Base-by-base conservation (phyloP, 1,139 yeast species). In the Saccharomyces hybrid region DNA sequence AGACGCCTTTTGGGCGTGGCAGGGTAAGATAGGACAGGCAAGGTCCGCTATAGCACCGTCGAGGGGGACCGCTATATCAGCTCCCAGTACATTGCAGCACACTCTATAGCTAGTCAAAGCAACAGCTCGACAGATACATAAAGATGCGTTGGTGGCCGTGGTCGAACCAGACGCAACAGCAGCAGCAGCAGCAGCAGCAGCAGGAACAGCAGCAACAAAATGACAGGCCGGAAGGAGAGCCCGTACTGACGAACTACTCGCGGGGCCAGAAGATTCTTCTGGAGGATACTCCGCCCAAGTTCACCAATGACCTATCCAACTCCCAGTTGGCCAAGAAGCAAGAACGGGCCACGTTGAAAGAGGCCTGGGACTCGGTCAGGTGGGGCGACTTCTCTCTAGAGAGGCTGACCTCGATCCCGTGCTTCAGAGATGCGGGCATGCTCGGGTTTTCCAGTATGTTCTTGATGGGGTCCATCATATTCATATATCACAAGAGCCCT, bases 371-470 rank as follows among this genome's bases (percentile, higher is more conserved):
- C 6, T 54, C 70, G 1, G 64, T 76, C 9, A 56, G 65, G 2
- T 47, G 63, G 41, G 72, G 75, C 0, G 95, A 88, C 66, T 86
- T 90, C 67, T 73, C 78, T 8, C 63, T 82, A 7, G 75, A 75
- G 3, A 76, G 78, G 49, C 74, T 86, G 56, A 77, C 83, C 14
- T 73, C 75, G 55, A 87, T 90, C 69, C 97, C 98, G 1, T 91
- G 98, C 70, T 88, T 91, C 70, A 76, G 97, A 59, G 93, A 87
- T 56, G 95, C 97, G 1, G 88, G 90, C 69, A 75, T 91, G 59
- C 80, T 96, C 0, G 98, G 97, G 4, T 81, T 89, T 58, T 85
- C 89, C 38, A 83, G 93, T n/a, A 82, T 89, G 77, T 87, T 85
- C 28, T 95, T 88, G 0, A 75, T 87, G 42, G 88, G 91, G 0